phyloP scores from a whole-genome alignment of 164 flowering plant species.

The Vitis cinerea region DNA sequence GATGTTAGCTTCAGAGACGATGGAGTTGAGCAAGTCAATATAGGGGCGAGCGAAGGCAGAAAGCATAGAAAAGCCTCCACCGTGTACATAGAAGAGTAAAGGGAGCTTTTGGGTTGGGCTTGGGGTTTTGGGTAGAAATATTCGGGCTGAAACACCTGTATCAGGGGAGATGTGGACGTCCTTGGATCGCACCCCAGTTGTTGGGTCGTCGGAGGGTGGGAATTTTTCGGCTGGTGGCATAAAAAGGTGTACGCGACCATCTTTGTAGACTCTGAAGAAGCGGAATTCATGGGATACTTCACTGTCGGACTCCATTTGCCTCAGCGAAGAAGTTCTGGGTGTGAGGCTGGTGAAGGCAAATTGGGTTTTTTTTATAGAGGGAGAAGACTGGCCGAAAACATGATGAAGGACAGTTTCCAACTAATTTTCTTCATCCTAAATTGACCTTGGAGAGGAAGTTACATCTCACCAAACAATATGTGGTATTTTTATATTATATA shows the following conservation, averaged over 20 bases:
- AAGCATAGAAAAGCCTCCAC: conserved; percentile 38
- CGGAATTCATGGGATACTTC: conserved; percentile 10
- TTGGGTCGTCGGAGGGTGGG: conserved; percentile 25
- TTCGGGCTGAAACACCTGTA: conserved; percentile 25
- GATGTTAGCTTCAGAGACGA: conserved; percentile 26
- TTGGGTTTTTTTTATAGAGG: too few species aligned
- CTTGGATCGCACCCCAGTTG: conserved; percentile 27
- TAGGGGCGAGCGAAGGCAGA: conserved; percentile 22
- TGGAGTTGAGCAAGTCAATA: conserved; percentile 16
- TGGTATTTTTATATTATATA: too few species aligned
- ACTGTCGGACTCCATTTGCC: too few species aligned
- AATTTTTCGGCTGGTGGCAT: not conserved
- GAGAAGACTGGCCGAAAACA: too few species aligned
- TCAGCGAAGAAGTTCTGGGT: too few species aligned
- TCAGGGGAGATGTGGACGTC: conserved; percentile 29
- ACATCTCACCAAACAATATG: too few species aligned
- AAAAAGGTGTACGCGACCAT: conserved; percentile 26
- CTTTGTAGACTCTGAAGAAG: conserved; percentile 26
- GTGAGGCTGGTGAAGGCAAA: too few species aligned
- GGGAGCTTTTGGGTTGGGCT: conserved; percentile 28
- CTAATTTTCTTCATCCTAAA: too few species aligned
- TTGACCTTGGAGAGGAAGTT: too few species aligned
- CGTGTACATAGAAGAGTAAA: conserved; percentile 39
- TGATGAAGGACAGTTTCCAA: too few species aligned
- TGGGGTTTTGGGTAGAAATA: conserved; percentile 27